phyloP scores from a whole-genome alignment of 805 yeast genomes.

The Komagataella pseudopastoris region DNA sequence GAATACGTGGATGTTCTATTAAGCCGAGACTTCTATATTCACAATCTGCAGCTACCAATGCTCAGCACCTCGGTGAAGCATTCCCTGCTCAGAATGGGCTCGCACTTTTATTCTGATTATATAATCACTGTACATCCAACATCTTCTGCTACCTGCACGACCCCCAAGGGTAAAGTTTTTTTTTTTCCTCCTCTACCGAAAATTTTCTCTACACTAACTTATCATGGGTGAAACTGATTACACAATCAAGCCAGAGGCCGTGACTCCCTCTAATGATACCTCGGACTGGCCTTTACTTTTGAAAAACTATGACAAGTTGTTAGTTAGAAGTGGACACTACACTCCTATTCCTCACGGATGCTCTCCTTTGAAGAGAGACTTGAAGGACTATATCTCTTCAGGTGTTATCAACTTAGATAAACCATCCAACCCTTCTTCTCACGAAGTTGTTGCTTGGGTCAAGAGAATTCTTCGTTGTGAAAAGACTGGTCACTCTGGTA shows the following conservation, averaged over 20 bases:
- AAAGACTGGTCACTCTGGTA: conserved; percentile 98
- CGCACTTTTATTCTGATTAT: neutral
- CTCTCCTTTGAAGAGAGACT: conserved; percentile 88
- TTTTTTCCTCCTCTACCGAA: neutral
- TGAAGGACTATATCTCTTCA: conserved; percentile 77
- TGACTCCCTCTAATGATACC: conserved; percentile 70
- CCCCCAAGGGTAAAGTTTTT: neutral
- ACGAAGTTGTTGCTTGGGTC: conserved; percentile 99
- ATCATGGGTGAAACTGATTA: conserved; percentile 23
- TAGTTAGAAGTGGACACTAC: conserved; percentile 93
- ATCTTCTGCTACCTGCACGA: neutral
- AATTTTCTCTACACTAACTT: neutral
- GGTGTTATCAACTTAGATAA: conserved; percentile 97
- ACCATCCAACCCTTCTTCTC: conserved; percentile 97
- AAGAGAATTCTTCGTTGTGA: conserved; percentile 91
- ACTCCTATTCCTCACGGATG: conserved; percentile 96
- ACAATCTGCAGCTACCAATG: no score
- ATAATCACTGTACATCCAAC: neutral
- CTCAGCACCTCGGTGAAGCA: no score
- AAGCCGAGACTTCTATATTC: no score
- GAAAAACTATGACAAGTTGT: conserved; percentile 85
- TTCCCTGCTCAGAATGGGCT: no score
- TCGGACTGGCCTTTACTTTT: conserved; percentile 92
- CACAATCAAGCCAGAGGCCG: conserved; percentile 80
- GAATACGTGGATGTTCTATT: no score